phyloP scores from a whole-genome alignment of 306 rosid species.

The Crataegus laevigata region DNA sequence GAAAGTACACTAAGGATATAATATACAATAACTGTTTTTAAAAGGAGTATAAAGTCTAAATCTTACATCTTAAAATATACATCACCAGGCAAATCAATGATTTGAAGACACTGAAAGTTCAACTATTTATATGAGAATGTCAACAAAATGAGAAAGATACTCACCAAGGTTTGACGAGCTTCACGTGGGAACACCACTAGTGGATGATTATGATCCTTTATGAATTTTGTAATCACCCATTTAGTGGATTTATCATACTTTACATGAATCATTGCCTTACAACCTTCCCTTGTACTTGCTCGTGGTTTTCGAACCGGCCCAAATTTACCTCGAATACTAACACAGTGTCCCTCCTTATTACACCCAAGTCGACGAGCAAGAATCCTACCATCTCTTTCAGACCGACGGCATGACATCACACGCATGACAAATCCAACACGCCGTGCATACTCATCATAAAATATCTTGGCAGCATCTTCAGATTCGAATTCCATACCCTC shows the following conservation, averaged over 20 bases:
- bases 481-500: conserved; percentile 89
- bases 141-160: conserved; percentile 13
- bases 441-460: conserved; percentile 86
- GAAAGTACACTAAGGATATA: not conserved
- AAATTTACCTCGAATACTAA: conserved; percentile 69
- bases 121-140: not conserved
- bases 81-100: not conserved
- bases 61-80: not conserved
- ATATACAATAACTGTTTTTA: not conserved
- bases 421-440: conserved; percentile 88
- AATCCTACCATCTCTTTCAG: conserved; percentile 92
- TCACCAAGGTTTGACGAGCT: conserved; percentile 93
- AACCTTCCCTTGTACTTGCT: conserved; percentile 90
- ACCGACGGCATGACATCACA: conserved; percentile 95
- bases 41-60: not conserved
- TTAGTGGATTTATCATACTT: conserved; percentile 78
- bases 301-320: conserved; percentile 75
- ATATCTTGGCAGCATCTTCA: conserved; percentile 93
- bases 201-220: conserved; percentile 87
- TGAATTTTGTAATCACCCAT: conserved; percentile 91
- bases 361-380: conserved; percentile 95
- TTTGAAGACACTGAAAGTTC: not conserved
- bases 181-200: conserved; percentile 83
- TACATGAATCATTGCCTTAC: conserved; percentile 94
- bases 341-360: conserved; percentile 83